phyloP scores from a whole-genome alignment of 1,139 yeast species.

The Yamadazyma friedrichii region DNA sequence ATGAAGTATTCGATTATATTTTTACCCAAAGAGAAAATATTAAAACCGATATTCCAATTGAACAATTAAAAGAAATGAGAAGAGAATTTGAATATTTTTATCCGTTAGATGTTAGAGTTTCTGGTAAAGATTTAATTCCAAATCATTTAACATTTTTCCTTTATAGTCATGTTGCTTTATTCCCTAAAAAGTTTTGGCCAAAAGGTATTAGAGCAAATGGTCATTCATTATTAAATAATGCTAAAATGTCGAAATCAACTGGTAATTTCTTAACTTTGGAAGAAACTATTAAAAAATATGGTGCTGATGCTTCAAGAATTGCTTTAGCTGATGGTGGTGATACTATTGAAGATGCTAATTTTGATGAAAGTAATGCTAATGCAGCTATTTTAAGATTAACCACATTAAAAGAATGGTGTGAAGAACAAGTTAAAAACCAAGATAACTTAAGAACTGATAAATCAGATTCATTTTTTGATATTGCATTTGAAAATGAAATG shows the following conservation, averaged over 20 bases:
- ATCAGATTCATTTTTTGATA: constrained; percentile 68
- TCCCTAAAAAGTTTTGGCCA: constrained; percentile 93
- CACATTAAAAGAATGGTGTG: constrained; percentile 95
- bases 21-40: constrained; percentile 71
- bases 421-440: constrained; percentile 56
- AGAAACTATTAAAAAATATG: constrained; percentile 82
- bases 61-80: constrained; percentile 70
- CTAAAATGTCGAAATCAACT: constrained; percentile 96
- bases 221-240: constrained; percentile 90
- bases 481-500: constrained; percentile 93
- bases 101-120: constrained; percentile 86
- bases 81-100: constrained; percentile 95
- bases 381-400: constrained; percentile 94
- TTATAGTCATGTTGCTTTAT: constrained; percentile 87
- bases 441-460: constrained; percentile 70
- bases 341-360: constrained; percentile 94
- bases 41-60: constrained; percentile 60
- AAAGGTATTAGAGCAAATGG: constrained; percentile 93
- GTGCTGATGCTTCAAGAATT: constrained; percentile 97
- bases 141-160: constrained; percentile 96
- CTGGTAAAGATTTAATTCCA: constrained; percentile 97
- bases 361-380: constrained; percentile 94
- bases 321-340: constrained; percentile 99
- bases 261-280: constrained; percentile 95
- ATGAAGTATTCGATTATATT: constrained; percentile 89